Evolutionary conservation across 345 rosid genomes (phyloP), one percentile per base, ranked within the genome.

Genomic region (Linum usitatissimum): DNA sequence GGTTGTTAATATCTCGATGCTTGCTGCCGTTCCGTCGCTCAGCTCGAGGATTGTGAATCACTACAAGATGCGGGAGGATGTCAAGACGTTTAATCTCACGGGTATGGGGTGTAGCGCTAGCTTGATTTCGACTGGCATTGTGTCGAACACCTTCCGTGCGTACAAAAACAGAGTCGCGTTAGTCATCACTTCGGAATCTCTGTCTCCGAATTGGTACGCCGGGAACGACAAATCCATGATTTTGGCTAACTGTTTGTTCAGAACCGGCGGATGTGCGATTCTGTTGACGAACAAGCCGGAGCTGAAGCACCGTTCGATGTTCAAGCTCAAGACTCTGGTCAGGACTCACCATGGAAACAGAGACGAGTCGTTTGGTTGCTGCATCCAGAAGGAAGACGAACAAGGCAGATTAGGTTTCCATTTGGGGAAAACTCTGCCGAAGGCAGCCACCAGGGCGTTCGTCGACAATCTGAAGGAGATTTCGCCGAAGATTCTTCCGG

Each of bases 51-150:
- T 76, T 0, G 61, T 72, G 3, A 77, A 72, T 34, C 66, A 57
- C 0, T 75, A 75, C 73, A 77, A 73, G 18, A 54, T 75, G 21
- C 56, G 72, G 70, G 64, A 73, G 53, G 64, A 75, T 18, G 65
- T 80, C 3, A 80, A 64, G 62, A 39, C 72, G 49, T 72, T 59
- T 45, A 70, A 73, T 60, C 76, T 80, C 45, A 64, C 76, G 0
- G 81, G 84, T 39, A 80, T 80, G 81, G 81, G 81, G 3, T 80
- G 81, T 61, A 77, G 77, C 53, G 76, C 74, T 5, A 73, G 79
- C 10, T 23, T 80, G 0, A 60, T 77, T 18, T 74, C 75, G 1
- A 40, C 72, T 18, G 66, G 68, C 4, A 39, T 80, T 13, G 72
- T 69, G 0, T 61, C 61, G 30, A 74, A 75, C 18, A 51, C 72